Evolutionary conservation across 306 rosid genomes (phyloP).

Genomic region (Luffa aegyptiaca): DNA sequence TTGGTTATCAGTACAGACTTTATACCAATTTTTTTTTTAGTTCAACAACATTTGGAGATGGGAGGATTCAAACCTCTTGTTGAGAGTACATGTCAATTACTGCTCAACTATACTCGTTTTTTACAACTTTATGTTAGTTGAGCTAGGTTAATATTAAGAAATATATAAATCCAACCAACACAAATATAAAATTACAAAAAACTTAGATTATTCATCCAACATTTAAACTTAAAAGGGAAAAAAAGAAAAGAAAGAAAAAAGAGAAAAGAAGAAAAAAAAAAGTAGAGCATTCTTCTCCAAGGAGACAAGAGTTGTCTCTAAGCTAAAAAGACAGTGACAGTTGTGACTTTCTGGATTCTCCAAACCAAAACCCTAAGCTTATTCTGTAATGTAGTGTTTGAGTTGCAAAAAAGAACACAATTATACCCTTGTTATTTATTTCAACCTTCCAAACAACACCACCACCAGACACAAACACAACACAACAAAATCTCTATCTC

Average conservation of each 20-base stretch:
- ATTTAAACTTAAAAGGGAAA: not conserved
- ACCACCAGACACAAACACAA: constrained; percentile 16
- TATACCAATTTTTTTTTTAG: no score
- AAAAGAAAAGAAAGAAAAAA: not conserved
- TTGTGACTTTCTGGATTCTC: constrained; percentile 15
- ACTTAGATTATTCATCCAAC: not conserved
- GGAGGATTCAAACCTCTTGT: no score
- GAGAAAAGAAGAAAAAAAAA: not conserved
- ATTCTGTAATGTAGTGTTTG: not conserved
- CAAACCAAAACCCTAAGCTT: constrained; percentile 16
- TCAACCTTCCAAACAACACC: not conserved
- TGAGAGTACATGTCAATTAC: no score
- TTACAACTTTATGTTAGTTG: no score
- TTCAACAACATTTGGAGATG: no score
- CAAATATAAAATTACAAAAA: not conserved
- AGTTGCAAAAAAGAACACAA: constrained; percentile 15
- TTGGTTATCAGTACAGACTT: no score
- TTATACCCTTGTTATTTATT: constrained; percentile 28
- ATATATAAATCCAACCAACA: no score
- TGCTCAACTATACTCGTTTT: no score
- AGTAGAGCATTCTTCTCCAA: not conserved
- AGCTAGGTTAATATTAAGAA: no score
- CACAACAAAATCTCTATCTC: constrained; percentile 10
- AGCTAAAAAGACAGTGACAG: not conserved
- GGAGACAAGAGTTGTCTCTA: constrained; percentile 21